Percentiles rank a stretch among this genome's conserved stretches.
Conservation (phyloP, 1,284 basidiomycete species). For the Papiliotrema nemorosa region DNA sequence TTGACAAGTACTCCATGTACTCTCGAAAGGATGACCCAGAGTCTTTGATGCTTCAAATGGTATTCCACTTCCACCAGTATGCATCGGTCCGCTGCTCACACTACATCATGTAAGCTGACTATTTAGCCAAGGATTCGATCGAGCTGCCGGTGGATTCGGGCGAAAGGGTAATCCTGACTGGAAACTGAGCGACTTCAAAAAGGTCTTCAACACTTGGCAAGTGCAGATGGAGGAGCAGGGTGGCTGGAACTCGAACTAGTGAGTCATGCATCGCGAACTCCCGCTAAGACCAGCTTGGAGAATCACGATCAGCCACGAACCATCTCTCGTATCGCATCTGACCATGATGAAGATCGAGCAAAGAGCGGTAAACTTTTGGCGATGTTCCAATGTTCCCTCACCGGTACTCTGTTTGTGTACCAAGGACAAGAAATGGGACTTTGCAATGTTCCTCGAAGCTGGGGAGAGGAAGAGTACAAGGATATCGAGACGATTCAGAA, state of each 20-base stretch:
- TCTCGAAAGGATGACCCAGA: conserved; percentile 53
- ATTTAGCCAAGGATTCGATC: conserved; percentile 36
- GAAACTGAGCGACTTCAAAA: conserved; percentile 59
- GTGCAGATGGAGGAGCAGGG: conserved; percentile 56
- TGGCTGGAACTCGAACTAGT: conserved; percentile 58
- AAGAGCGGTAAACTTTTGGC: conserved; percentile 65
- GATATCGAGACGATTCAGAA: conserved; percentile 50
- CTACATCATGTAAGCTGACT: conserved; percentile 10
- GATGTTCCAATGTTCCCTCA: conserved; percentile 60
- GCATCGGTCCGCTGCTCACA: conserved; percentile 51
- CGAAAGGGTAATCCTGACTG: conserved; percentile 45
- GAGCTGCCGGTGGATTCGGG: conserved; percentile 18
- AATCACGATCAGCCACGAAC: conserved; percentile 55
- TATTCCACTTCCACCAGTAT: conserved; percentile 54
- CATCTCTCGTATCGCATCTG: conserved; percentile 66
- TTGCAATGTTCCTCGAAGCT: conserved; percentile 63
- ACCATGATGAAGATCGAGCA: conserved; percentile 58
- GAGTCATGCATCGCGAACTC: not conserved
- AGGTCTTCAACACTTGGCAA: conserved; percentile 62
- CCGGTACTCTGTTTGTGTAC: conserved; percentile 68
- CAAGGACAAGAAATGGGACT: conserved; percentile 70
- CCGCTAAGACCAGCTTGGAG: conserved; percentile 28
- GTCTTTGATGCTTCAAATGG: conserved; percentile 61
- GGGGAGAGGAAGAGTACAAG: conserved; percentile 68
- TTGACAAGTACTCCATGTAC: conserved; percentile 57